These are phyloP conservation scores for Dispira simplex DNA, from an alignment of 192 early-diverging fungal species.

Conservation along the genomic window DNA sequence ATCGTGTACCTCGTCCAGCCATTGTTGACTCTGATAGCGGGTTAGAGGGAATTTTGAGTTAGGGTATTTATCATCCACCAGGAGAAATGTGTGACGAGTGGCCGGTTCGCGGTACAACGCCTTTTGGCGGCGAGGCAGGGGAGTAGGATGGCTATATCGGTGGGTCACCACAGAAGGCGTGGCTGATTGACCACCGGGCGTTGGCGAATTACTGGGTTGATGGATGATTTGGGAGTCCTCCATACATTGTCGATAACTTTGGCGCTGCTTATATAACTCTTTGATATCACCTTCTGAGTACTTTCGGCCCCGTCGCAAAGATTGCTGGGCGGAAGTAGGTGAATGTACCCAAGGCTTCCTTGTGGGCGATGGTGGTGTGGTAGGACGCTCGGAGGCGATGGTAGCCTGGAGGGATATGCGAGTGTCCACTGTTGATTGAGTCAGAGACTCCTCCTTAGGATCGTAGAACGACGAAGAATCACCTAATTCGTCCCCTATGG, in stretches of 20 bases:
- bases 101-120: background rate
- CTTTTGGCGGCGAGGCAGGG: background rate
- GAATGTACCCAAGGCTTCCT: too few relatives aligned
- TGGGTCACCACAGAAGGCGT: background rate
- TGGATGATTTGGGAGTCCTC: too few relatives aligned
- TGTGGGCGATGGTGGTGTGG: too few relatives aligned
- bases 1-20: background rate
- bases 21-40: background rate
- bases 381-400: too few relatives aligned
- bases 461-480: too few relatives aligned
- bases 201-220: too few relatives aligned
- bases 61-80: slow-evolving; percentile 1
- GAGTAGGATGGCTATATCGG: background rate
- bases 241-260: background rate
- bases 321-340: too few relatives aligned
- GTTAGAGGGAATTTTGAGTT: background rate
- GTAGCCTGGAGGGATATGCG: too few relatives aligned
- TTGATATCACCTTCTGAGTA: slow-evolving; percentile 10
- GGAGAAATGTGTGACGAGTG: background rate
- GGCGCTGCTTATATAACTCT: slow-evolving; percentile 2
- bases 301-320: background rate
- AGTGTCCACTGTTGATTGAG: too few relatives aligned
- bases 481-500: too few relatives aligned
- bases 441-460: too few relatives aligned
- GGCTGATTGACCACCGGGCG: too few relatives aligned